A percentile compares a stretch with the other conserved stretches of the same genome.
phyloP scores from a whole-genome alignment of 345 rosid species.

The Conringia planisiliqua region DNA sequence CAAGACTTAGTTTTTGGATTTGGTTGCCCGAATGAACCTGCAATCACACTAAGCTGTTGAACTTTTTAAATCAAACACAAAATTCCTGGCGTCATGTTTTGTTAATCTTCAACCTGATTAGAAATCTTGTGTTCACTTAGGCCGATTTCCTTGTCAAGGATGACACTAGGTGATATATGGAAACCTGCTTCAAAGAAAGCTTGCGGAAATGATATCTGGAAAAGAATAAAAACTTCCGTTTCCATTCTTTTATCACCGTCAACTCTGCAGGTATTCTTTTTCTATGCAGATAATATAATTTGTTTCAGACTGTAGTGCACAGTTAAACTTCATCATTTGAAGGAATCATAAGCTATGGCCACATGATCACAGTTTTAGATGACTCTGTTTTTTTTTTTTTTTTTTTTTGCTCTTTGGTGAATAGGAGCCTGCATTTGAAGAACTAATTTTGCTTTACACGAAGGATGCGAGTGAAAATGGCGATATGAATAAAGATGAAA shows the following conservation, averaged over 20 bases:
- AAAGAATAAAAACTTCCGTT: constrained; percentile 65
- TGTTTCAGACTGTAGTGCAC: background rate
- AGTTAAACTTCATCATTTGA: background rate
- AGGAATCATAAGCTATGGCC: constrained; percentile 3
- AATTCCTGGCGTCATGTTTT: background rate
- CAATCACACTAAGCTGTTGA: background rate
- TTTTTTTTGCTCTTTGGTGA: constrained; percentile 31
- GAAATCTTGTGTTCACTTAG: constrained; percentile 38
- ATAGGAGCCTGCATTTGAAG: constrained; percentile 95
- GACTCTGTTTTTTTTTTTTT: constrained; percentile 24
- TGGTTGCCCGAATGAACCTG: background rate
- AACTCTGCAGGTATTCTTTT: constrained; percentile 67
- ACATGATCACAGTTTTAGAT: background rate
- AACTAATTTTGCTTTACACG: constrained; percentile 77
- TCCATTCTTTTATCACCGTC: constrained; percentile 86
- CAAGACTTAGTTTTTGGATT: background rate
- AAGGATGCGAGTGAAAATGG: constrained; percentile 44
- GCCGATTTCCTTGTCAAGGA: constrained; percentile 82
- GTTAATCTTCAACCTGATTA: background rate
- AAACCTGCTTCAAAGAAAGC: constrained; percentile 71
- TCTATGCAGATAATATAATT: background rate
- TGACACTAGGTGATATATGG: constrained; percentile 91
- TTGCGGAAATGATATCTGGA: constrained; percentile 71
- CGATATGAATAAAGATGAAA: constrained; percentile 39
- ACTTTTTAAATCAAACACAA: background rate